These are phyloP conservation scores for Neurospora cerealis DNA, from an alignment of 495 filamentous ascomycete genomes.

Conservation along the genomic window DNA sequence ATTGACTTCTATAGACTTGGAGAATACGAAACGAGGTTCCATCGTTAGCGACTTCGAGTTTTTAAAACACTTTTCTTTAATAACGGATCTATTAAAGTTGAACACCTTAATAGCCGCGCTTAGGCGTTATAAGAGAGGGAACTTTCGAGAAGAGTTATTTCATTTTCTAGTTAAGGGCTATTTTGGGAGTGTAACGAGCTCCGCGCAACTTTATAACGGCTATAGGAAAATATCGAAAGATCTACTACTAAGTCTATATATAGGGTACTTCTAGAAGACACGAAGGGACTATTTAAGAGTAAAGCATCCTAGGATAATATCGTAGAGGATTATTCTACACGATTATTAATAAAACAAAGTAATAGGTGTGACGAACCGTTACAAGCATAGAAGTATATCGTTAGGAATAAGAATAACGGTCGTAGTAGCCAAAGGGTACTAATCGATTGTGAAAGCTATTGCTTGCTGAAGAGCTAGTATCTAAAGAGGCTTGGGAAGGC, in stretches of 20 bases:
- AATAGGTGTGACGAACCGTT: too few relatives aligned
- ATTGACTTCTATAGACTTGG: background rate
- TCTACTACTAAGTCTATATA: too few relatives aligned
- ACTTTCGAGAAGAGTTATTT: background rate
- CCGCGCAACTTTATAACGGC: background rate
- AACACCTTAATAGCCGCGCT: background rate
- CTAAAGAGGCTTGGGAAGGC: too few relatives aligned
- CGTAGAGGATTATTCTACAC: background rate
- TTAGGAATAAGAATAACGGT: too few relatives aligned
- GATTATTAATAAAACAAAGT: background rate
- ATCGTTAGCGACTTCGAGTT: background rate
- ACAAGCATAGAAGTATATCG: too few relatives aligned
- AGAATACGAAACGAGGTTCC: background rate
- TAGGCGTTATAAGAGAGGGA: background rate
- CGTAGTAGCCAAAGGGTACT: too few relatives aligned
- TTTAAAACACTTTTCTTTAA: background rate
- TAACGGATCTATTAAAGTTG: background rate
- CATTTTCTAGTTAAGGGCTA: rapidly evolving
- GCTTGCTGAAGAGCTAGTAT: too few relatives aligned
- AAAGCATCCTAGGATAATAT: background rate
- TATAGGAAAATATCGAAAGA: background rate
- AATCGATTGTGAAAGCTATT: too few relatives aligned
- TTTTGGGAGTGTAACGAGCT: background rate
- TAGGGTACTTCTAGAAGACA: too few relatives aligned
- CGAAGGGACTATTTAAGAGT: background rate